Evolutionary conservation across 2,329 filamentous ascomycete species (phyloP).

Genomic region (Drechslerella stenobrocha): DNA sequence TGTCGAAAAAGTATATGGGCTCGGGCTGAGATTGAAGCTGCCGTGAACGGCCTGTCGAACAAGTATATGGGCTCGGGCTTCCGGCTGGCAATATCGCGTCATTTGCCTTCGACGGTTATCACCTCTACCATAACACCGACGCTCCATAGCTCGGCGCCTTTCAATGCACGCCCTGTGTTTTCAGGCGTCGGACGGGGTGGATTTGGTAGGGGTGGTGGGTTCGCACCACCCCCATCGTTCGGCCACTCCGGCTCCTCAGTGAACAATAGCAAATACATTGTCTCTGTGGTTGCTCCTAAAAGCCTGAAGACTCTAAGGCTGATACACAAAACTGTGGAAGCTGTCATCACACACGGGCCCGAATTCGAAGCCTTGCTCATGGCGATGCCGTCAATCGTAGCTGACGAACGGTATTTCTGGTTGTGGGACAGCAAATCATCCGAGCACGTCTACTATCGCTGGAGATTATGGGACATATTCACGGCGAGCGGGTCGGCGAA

Average conservation of each 20-base stretch:
- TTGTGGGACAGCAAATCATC: slow-evolving; percentile 81
- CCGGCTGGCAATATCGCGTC: slow-evolving; percentile 76
- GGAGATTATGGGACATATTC: slow-evolving; percentile 82
- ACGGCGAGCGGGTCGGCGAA: slow-evolving; percentile 37
- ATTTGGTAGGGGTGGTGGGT: slow-evolving; percentile 65
- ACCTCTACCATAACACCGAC: slow-evolving; percentile 60
- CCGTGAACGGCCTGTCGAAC: slow-evolving; percentile 77
- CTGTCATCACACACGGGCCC: slow-evolving; percentile 74
- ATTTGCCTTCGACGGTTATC: slow-evolving; percentile 76
- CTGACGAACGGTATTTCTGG: slow-evolving; percentile 90
- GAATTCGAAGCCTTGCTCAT: slow-evolving; percentile 92
- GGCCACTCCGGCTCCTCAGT: slow-evolving; percentile 54
- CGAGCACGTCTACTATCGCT: slow-evolving; percentile 88
- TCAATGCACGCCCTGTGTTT: slow-evolving; percentile 72
- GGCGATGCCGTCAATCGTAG: slow-evolving; percentile 79
- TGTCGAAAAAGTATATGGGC: slow-evolving; percentile 67
- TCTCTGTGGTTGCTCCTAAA: slow-evolving; percentile 73
- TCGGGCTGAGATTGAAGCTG: slow-evolving; percentile 77
- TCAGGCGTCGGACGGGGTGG: slow-evolving; percentile 59
- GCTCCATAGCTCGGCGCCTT: slow-evolving; percentile 63
- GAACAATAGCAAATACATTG: slow-evolving; percentile 58
- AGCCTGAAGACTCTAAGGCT: slow-evolving; percentile 78
- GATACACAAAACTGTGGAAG: slow-evolving; percentile 86
- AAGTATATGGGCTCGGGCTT: slow-evolving; percentile 79
- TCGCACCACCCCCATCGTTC: slow-evolving; percentile 77